phyloP scores from a whole-genome alignment of 805 yeast species.

The Diddensiella caesifluorescens region DNA sequence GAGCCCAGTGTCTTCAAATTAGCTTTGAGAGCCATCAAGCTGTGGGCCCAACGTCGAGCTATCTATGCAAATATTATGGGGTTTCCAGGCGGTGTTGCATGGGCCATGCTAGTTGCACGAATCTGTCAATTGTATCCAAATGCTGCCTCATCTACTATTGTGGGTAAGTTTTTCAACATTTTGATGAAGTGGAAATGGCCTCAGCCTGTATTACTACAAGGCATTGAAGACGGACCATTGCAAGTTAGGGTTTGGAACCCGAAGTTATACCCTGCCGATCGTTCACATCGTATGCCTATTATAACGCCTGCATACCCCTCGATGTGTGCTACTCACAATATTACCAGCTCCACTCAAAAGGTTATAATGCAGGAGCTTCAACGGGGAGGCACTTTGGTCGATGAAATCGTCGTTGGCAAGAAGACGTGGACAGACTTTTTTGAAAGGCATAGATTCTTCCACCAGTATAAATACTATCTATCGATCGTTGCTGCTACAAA shows the following conservation, averaged over 20 bases:
- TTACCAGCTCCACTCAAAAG: slow-evolving; percentile 79
- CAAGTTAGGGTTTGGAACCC: slow-evolving; percentile 98
- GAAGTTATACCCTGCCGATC: slow-evolving; percentile 77
- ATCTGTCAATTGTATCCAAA: slow-evolving; percentile 95
- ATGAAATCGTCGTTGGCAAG: slow-evolving; percentile 57
- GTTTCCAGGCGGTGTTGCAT: slow-evolving; percentile 98
- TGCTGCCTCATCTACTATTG: slow-evolving; percentile 86
- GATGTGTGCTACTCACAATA: slow-evolving; percentile 98
- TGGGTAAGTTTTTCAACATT: slow-evolving; percentile 84
- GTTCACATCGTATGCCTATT: slow-evolving; percentile 93
- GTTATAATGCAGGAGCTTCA: slow-evolving; percentile 73
- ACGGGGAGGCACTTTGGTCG: slow-evolving; percentile 69
- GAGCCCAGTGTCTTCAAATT: slow-evolving; percentile 89
- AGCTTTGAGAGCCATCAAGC: slow-evolving; percentile 84
- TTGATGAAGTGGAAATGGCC: slow-evolving; percentile 96
- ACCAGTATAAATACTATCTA: slow-evolving; percentile 77
- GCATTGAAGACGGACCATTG: slow-evolving; percentile 93
- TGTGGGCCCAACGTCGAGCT: slow-evolving; percentile 96
- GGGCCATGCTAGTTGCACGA: slow-evolving; percentile 99
- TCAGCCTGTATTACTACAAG: slow-evolving; percentile 88
- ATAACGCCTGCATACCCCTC: slow-evolving; percentile 98
- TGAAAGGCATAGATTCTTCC: slow-evolving; percentile 75
- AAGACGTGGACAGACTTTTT: slow-evolving; percentile 73
- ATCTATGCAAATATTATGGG: slow-evolving; percentile 93
- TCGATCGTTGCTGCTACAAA: slow-evolving; percentile 74